Evolutionary conservation across 495 filamentous ascomycete species (phyloP).

Genomic region (Penicillium paradoxum): DNA sequence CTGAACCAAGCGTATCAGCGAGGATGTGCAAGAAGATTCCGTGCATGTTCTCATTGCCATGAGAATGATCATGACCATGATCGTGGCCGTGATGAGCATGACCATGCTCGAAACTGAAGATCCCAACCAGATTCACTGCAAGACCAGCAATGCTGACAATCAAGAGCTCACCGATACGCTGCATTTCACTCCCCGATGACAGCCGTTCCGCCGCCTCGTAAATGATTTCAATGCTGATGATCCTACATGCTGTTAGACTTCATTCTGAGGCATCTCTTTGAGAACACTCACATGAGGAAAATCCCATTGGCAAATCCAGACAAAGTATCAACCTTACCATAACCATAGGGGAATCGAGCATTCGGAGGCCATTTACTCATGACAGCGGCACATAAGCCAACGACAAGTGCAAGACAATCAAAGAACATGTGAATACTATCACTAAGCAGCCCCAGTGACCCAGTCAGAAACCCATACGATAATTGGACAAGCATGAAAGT

Average conservation of each 20-base stretch:
- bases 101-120: constrained; percentile 76
- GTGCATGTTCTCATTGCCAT: constrained; percentile 97
- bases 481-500: constrained; percentile 92
- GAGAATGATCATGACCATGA: constrained; percentile 63
- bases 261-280: neutral
- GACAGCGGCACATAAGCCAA: constrained; percentile 90
- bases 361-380: constrained; percentile 97
- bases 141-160: constrained; percentile 81
- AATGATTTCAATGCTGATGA: constrained; percentile 95
- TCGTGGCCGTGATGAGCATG: constrained; percentile 54
- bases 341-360: constrained; percentile 84
- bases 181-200: constrained; percentile 72
- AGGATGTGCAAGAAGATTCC: constrained; percentile 98
- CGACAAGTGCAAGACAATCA: constrained; percentile 86
- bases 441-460: constrained; percentile 87
- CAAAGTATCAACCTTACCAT: constrained; percentile 93
- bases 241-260: constrained; percentile 46
- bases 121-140: constrained; percentile 85
- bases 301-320: constrained; percentile 96
- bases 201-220: constrained; percentile 90
- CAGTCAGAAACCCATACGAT: constrained; percentile 86
- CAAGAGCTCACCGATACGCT: constrained; percentile 79
- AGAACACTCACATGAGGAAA: constrained; percentile 74
- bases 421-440: constrained; percentile 99
- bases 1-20: constrained; percentile 90